Conservation (phyloP, 2,329 filamentous ascomycete genomes). For the Aureobasidium namibiae region DNA sequence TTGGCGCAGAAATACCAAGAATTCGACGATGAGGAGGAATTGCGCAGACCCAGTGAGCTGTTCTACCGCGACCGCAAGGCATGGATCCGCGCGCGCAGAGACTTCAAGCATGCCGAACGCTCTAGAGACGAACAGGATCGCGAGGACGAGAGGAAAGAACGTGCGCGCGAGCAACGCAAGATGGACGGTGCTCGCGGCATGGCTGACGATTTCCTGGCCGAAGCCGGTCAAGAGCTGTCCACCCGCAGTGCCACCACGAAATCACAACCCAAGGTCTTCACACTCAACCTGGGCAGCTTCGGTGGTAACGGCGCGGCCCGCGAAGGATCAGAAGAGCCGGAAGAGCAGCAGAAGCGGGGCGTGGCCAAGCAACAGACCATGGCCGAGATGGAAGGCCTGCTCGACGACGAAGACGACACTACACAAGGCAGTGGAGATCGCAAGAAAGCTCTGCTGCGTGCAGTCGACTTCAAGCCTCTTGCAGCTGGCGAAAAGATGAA, state of each 20-base stretch:
- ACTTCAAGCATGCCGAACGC: constrained; percentile 65
- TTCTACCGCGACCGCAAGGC: constrained; percentile 82
- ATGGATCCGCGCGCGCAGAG: constrained; percentile 75
- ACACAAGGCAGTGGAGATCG: constrained; percentile 57
- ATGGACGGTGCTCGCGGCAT: constrained; percentile 70
- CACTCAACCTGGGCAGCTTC: constrained; percentile 15
- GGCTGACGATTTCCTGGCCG: constrained; percentile 84
- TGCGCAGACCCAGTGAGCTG: constrained; percentile 65
- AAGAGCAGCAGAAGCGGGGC: constrained; percentile 13
- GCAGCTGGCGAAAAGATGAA: constrained; percentile 58
- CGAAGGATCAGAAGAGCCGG: constrained; percentile 12
- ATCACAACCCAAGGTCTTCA: constrained; percentile 11
- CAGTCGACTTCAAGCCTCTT: constrained; percentile 36
- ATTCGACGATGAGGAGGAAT: constrained; percentile 81
- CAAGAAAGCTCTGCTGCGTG: constrained; percentile 12
- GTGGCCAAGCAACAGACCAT: constrained; percentile 62
- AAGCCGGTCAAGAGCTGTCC: constrained; percentile 69
- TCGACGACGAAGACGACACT: constrained; percentile 72
- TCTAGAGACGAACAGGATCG: constrained; percentile 77
- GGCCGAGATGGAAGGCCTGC: constrained; percentile 84
- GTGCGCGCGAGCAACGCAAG: constrained; percentile 50
- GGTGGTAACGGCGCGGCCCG: background rate
- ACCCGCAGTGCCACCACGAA: constrained; percentile 27
- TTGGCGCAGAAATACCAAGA: constrained; percentile 64
- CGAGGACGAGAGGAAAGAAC: constrained; percentile 66